These are phyloP conservation scores for Phytophthora gonapodyides DNA, from an alignment of 352 stramenopile genomes.

Conservation along the genomic window DNA sequence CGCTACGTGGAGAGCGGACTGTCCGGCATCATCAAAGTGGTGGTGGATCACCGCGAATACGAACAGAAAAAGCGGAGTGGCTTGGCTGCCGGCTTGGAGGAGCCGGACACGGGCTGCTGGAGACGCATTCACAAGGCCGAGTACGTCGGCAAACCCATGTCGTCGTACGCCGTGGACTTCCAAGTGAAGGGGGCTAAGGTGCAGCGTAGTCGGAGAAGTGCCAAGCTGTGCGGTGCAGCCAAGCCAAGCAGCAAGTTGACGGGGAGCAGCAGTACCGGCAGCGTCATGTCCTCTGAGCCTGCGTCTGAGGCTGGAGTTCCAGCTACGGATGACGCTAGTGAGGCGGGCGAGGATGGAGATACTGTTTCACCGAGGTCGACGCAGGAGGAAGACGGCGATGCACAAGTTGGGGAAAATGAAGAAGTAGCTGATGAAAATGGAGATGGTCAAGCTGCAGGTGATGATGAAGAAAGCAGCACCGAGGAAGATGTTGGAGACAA, in stretches of 20 bases:
- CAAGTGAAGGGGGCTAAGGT: constrained; percentile 66
- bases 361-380: neutral
- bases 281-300: neutral
- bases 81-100: constrained; percentile 22
- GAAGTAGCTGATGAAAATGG: neutral
- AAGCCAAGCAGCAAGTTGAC: constrained; percentile 8
- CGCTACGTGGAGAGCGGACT: constrained; percentile 87
- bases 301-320: neutral
- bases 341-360: neutral
- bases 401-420: neutral
- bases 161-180: constrained; percentile 72
- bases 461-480: neutral
- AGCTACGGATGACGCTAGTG: constrained; percentile 1
- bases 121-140: constrained; percentile 64
- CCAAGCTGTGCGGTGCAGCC: constrained; percentile 2
- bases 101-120: constrained; percentile 71
- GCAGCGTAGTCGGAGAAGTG: constrained; percentile 29
- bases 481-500: constrained; percentile 1
- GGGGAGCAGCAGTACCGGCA: constrained; percentile 9
- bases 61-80: constrained; percentile 51
- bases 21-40: constrained; percentile 87
- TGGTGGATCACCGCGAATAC: constrained; percentile 84
- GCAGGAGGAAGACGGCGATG: constrained; percentile 2
- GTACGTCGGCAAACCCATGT: constrained; percentile 65
- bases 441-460: constrained; percentile 4